Percentiles rank a stretch among this genome's conserved stretches.
These are phyloP conservation scores for Dactylellina cionopaga DNA, from an alignment of 2,329 filamentous ascomycete species.

Conservation along the genomic window DNA sequence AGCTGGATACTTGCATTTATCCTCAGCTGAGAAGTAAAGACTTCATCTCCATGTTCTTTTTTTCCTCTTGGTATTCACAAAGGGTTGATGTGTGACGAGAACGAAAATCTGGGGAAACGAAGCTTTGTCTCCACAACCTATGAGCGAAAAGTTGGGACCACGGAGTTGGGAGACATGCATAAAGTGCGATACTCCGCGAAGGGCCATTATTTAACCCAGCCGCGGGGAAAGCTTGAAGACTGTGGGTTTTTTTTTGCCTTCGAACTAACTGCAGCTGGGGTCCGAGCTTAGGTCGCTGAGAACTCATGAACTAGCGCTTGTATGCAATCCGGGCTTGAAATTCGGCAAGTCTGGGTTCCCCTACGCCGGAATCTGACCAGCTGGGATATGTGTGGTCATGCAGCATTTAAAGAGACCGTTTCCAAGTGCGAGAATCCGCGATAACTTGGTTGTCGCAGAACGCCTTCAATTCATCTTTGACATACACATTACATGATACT, in stretches of 20 bases:
- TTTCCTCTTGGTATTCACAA: neutral
- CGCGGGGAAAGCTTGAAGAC: conserved; percentile 26
- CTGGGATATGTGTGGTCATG: conserved; percentile 20
- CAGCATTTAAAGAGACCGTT: conserved; percentile 29
- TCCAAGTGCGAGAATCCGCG: conserved; percentile 44
- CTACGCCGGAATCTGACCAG: neutral
- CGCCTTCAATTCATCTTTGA: too few relatives aligned
- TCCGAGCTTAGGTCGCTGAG: neutral
- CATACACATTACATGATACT: neutral
- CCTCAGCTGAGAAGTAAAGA: neutral
- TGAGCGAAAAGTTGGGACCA: conserved; percentile 7
- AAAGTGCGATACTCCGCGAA: conserved; percentile 42
- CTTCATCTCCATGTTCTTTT: conserved; percentile 14
- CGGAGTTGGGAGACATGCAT: conserved; percentile 27
- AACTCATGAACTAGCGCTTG: conserved; percentile 5
- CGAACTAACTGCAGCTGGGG: neutral
- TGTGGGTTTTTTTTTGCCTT: conserved; percentile 15
- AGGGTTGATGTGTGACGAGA: neutral
- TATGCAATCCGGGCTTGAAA: neutral
- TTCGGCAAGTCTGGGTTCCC: conserved; percentile 22
- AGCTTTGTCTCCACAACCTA: conserved; percentile 7
- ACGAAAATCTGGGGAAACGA: conserved; percentile 35
- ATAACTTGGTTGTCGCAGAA: neutral
- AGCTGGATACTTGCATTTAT: too few relatives aligned
- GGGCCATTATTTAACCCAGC: neutral